These are phyloP conservation scores for Limonomyces culmigenus DNA, from an alignment of 1,284 basidiomycete genomes.

Conservation along the genomic window DNA sequence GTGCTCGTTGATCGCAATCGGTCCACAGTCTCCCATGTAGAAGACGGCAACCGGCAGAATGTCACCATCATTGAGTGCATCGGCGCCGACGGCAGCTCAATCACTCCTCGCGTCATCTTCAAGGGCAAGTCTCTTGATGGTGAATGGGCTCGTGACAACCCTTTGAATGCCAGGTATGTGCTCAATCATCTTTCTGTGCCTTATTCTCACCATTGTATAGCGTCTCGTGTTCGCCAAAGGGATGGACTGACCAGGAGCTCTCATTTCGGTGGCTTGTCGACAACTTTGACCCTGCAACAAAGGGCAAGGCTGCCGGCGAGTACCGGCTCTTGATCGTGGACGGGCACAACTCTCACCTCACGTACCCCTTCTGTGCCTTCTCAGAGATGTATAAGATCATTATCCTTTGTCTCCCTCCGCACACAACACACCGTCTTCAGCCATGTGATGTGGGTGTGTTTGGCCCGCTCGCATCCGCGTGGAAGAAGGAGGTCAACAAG, in stretches of 20 bases:
- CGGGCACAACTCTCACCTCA: slow-evolving; percentile 22
- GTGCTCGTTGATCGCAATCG: slow-evolving; percentile 12
- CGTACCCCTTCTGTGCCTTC: slow-evolving; percentile 14
- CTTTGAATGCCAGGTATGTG: slow-evolving; percentile 13
- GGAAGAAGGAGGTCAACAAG: no score
- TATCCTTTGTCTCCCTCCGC: slow-evolving; percentile 11
- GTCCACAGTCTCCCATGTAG: slow-evolving; percentile 11
- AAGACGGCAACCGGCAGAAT: slow-evolving; percentile 15
- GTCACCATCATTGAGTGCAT: slow-evolving; percentile 19
- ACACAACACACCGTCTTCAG: slow-evolving; percentile 13
- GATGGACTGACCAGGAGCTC: slow-evolving; percentile 23
- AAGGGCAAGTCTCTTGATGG: slow-evolving; percentile 11
- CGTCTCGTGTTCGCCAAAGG: slow-evolving; percentile 14
- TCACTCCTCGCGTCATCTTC: slow-evolving; percentile 16
- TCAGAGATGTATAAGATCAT: slow-evolving; percentile 12
- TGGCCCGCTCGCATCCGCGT: no score
- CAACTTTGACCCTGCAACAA: slow-evolving; percentile 15
- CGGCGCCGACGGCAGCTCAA: slow-evolving; percentile 15
- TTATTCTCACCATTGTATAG: slow-evolving; percentile 4
- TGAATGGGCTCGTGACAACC: slow-evolving; percentile 14
- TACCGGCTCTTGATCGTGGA: slow-evolving; percentile 21
- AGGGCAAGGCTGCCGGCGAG: slow-evolving; percentile 8
- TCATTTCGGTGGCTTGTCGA: slow-evolving; percentile 17
- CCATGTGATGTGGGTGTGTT: slow-evolving; percentile 11
- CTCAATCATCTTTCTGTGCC: not conserved